These are phyloP conservation scores for Zymoseptoria pseudotritici DNA, from an alignment of 2,329 filamentous ascomycete species.

Conservation along the genomic window DNA sequence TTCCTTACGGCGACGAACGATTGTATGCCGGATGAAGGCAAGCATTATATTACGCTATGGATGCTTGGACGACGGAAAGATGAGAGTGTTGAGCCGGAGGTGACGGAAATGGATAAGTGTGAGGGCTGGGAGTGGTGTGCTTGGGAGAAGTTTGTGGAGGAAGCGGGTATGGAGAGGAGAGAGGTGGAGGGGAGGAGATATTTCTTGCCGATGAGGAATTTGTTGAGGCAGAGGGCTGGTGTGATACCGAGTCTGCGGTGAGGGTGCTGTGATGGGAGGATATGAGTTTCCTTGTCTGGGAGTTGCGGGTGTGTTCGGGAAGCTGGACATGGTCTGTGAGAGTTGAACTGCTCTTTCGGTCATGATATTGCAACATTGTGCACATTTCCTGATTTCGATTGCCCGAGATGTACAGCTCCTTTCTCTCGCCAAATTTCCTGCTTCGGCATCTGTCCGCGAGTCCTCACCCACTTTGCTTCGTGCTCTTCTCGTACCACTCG, in stretches of 20 bases:
- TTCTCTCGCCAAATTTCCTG: no score
- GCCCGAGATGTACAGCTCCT: no score
- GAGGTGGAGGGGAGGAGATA: slow-evolving; percentile 28
- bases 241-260: slow-evolving; percentile 4
- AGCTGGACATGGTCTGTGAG: no score
- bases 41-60: slow-evolving; percentile 71
- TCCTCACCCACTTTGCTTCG: no score
- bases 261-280: background rate
- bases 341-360: no score
- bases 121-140: slow-evolving; percentile 47
- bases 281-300: no score
- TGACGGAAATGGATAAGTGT: slow-evolving; percentile 48
- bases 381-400: no score
- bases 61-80: slow-evolving; percentile 48
- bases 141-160: slow-evolving; percentile 40
- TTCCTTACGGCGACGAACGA: slow-evolving; percentile 61
- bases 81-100: slow-evolving; percentile 40
- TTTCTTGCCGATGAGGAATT: slow-evolving; percentile 43
- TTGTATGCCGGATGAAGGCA: slow-evolving; percentile 50
- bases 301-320: no score
- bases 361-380: no score
- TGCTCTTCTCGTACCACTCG: no score
- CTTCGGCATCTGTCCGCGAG: no score
- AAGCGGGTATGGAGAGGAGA: slow-evolving; percentile 15
- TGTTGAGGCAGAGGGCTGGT: slow-evolving; percentile 36